Base-by-base conservation (phyloP, 106 monocot species). In the Dendrobium catenatum region DNA sequence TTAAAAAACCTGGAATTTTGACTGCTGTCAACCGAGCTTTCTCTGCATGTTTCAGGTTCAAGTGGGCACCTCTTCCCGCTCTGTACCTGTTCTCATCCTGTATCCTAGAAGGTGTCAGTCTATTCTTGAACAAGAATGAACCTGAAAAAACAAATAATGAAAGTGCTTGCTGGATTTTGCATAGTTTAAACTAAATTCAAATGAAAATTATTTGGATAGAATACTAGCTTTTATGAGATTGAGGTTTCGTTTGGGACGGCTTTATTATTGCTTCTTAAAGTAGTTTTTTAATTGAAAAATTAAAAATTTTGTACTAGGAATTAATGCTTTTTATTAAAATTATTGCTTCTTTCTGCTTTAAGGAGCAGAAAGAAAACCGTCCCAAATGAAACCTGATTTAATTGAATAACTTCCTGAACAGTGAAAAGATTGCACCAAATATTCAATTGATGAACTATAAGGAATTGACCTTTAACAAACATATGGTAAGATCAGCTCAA, bases 1-100 rank as follows among this genome's bases (percentile, higher is more conserved):
- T 13, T 43, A 20, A 74, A 76, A 49, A 94, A 26, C 96, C 89
- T 85, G 96, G 94, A 84, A 97, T 94, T 82, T 91, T 97, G 47
- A 46, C 84, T 27, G 94, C 85, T 27, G 82, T 55, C 33, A 92
- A 64, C 18, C 96, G 87, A 58, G 94, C 96, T 80, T 94, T 97
- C 85, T 97, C 96, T 46, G 96, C 96, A 79, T 88, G 92, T 74
- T 94, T 97, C 37, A 94, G 85, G 68, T 97, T 97, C 73, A 97
- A 84, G 79, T 97, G 96, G 9, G 87, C 88, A 78, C 94, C 94
- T 79, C 90, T 89, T 58, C 92, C 89, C 0, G 90, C 81, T 79
- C 77, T 90, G 47, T 97, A 97, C 76, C 89, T 88, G 73, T 88
- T 97, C 8, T 85, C 83, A 78, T 97, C 96, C 96, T 94, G 85